Evolutionary conservation across 306 rosid genomes (phyloP).

Genomic region (Prunus kanzakura): DNA sequence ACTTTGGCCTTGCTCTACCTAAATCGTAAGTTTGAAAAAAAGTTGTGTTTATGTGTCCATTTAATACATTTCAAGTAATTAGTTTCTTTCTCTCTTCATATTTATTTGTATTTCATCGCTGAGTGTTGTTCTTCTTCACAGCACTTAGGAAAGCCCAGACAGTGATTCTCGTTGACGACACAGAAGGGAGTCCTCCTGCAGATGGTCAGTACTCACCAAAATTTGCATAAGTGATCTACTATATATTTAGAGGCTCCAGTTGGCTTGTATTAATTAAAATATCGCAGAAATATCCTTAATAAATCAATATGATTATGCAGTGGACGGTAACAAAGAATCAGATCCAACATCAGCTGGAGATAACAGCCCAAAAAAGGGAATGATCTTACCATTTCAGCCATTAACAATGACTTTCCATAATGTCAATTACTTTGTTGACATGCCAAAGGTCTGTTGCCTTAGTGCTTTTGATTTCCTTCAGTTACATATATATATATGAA

Average conservation of each 20-base stretch:
- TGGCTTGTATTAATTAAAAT: conserved; percentile 4
- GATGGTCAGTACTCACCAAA: conserved; percentile 32
- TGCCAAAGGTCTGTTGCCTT: conserved; percentile 63
- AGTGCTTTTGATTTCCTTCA: background rate
- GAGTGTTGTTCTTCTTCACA: conserved; percentile 22
- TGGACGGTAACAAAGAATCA: conserved; percentile 9
- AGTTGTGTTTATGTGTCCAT: conserved; percentile 4
- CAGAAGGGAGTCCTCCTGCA: conserved; percentile 32
- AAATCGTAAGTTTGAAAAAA: conserved; percentile 55
- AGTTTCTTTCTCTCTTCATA: background rate
- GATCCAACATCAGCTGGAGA: conserved; percentile 19
- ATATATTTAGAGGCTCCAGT: conserved; percentile 1
- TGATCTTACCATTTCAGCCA: conserved; percentile 93
- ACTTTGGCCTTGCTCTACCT: conserved; percentile 73
- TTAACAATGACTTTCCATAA: conserved; percentile 84
- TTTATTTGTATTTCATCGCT: conserved; percentile 6
- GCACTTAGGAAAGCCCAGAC: conserved; percentile 61
- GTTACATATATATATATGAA: background rate
- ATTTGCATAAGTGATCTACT: background rate
- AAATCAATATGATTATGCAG: conserved; percentile 36
- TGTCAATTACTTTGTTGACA: conserved; percentile 83
- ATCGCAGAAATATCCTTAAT: conserved; percentile 12
- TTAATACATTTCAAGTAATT: conserved; percentile 3
- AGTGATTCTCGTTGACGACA: conserved; percentile 41
- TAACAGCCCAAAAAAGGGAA: conserved; percentile 51